phyloP scores from a whole-genome alignment of 2,329 filamentous ascomycete genomes.

The Pseudocercospora fuligena region DNA sequence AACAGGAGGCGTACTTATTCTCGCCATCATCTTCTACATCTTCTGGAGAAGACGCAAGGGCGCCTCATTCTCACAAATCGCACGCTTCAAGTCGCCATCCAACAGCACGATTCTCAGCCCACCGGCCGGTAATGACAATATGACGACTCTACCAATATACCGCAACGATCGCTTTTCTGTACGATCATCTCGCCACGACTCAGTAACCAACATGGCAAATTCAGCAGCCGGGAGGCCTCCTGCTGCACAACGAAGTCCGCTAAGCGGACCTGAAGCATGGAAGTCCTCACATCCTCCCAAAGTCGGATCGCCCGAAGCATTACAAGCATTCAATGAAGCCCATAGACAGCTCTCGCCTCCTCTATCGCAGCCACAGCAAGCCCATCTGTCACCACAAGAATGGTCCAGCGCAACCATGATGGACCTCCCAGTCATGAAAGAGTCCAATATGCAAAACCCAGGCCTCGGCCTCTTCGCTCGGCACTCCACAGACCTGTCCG shows the following conservation, averaged over 20 bases:
- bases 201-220: conserved; percentile 5
- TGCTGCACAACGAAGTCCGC: conserved; percentile 2
- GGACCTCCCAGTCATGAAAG: not conserved
- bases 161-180: conserved; percentile 34
- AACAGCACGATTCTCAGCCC: conserved; percentile 26
- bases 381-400: not conserved
- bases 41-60: conserved; percentile 33
- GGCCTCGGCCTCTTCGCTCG: not conserved
- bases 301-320: conserved; percentile 1
- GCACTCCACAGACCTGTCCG: not conserved
- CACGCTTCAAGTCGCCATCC: conserved; percentile 29
- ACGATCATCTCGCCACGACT: conserved; percentile 30
- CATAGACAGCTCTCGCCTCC: not conserved
- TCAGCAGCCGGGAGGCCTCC: not conserved
- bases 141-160: conserved; percentile 34
- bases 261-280: conserved; percentile 9
- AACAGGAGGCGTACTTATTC: conserved; percentile 30
- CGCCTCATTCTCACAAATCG: conserved; percentile 32
- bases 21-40: conserved; percentile 31
- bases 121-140: conserved; percentile 7
- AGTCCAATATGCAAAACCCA: not conserved
- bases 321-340: not conserved
- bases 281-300: conserved; percentile 20
- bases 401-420: not conserved
- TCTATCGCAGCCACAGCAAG: not conserved